These are phyloP conservation scores for Blastobotrys illinoisensis DNA, from an alignment of 1,139 yeast genomes.

Conservation along the genomic window DNA sequence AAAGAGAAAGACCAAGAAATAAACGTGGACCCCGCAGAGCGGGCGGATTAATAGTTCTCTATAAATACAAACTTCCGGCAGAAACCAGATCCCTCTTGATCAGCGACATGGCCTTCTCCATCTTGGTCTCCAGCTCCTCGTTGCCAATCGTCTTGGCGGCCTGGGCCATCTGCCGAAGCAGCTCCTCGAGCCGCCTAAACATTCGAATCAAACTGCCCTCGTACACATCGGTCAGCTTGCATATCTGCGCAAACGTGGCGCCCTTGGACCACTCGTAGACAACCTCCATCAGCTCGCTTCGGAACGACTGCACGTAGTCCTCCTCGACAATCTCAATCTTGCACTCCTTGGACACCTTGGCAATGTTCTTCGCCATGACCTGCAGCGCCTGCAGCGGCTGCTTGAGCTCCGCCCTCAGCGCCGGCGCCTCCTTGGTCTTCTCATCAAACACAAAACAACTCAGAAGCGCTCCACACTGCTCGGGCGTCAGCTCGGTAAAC, in stretches of 20 bases:
- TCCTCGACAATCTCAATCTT: conserved; percentile 85
- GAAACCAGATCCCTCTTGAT: conserved; percentile 95
- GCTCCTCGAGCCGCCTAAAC: conserved; percentile 89
- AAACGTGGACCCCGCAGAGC: too few relatives aligned
- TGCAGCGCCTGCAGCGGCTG: conserved; percentile 84
- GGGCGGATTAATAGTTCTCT: conserved; percentile 12
- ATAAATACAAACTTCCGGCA: conserved; percentile 85
- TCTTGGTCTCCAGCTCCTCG: conserved; percentile 74
- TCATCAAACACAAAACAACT: conserved; percentile 98
- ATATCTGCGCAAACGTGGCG: conserved; percentile 89
- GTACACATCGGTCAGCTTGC: conserved; percentile 97
- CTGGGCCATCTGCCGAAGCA: conserved; percentile 79
- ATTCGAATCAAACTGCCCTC: conserved; percentile 94
- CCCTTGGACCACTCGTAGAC: conserved; percentile 97
- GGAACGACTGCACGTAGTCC: conserved; percentile 85
- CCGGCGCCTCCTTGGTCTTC: conserved; percentile 81
- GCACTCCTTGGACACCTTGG: conserved; percentile 82
- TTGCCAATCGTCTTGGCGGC: conserved; percentile 95
- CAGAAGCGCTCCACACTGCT: conserved; percentile 85
- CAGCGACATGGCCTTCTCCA: conserved; percentile 77
- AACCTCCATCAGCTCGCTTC: conserved; percentile 94
- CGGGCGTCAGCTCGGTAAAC: conserved; percentile 79
- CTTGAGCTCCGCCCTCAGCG: conserved; percentile 78
- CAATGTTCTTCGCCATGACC: conserved; percentile 86
- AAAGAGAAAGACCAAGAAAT: not conserved